A percentile compares a stretch with the other conserved stretches of the same genome.
Conservation (phyloP, 495 filamentous ascomycete genomes). For the Xylaria intraflava region DNA sequence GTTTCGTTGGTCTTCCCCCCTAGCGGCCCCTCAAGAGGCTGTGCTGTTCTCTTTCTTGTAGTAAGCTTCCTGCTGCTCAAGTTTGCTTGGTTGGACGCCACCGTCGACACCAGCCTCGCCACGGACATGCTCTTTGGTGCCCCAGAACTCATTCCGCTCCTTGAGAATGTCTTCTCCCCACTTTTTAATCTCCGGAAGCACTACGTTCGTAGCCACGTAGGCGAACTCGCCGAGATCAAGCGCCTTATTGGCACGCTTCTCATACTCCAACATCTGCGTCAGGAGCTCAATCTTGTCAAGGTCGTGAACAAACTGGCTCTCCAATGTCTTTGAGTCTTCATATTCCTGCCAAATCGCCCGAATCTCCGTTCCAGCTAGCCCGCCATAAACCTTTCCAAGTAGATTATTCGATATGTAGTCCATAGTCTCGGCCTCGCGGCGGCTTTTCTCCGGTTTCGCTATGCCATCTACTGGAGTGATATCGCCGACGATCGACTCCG, state of each 20-base stretch:
- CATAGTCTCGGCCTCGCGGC: constrained; percentile 83
- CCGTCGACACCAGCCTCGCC: constrained; percentile 36
- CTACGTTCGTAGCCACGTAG: constrained; percentile 64
- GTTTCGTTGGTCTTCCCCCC: neutral
- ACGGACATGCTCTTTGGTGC: constrained; percentile 33
- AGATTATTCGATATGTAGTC: constrained; percentile 69
- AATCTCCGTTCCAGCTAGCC: constrained; percentile 59
- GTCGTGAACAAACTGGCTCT: constrained; percentile 89
- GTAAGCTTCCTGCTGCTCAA: constrained; percentile 36
- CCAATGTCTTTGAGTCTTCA: constrained; percentile 73
- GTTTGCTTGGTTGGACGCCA: constrained; percentile 30
- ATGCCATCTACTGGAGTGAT: constrained; percentile 85
- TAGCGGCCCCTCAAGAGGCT: neutral
- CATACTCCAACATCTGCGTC: constrained; percentile 94
- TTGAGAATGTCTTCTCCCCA: constrained; percentile 72
- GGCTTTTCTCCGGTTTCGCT: constrained; percentile 67
- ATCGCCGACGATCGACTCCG: constrained; percentile 87
- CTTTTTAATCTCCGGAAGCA: constrained; percentile 65
- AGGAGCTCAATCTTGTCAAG: constrained; percentile 94
- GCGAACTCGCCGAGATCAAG: constrained; percentile 80
- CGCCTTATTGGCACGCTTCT: constrained; percentile 56
- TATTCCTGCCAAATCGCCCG: constrained; percentile 85
- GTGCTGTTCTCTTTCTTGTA: constrained; percentile 26
- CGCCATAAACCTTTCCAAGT: constrained; percentile 67
- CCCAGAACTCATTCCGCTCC: constrained; percentile 75